Percentiles rank a stretch among this genome's conserved stretches.
Evolutionary conservation across 345 rosid species (phyloP).

Genomic region (Streptanthus diversifolius): DNA sequence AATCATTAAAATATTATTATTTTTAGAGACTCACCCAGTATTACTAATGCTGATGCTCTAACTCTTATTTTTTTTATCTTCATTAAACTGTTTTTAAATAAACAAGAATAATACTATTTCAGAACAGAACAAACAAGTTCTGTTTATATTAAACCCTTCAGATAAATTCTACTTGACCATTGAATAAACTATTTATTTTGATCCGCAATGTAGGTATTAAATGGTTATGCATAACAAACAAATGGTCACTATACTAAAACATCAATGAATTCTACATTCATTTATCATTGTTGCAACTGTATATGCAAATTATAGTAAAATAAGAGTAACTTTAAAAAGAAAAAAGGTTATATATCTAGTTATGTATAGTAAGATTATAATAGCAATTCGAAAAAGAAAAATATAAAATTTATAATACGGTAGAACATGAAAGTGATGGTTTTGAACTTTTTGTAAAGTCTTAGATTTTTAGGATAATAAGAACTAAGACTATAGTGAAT

Average conservation of each 20-base stretch:
- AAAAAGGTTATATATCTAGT: not conserved
- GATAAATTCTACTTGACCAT: not conserved
- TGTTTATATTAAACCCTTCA: not conserved
- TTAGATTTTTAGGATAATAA: not conserved
- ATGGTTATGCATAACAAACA: not conserved
- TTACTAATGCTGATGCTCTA: no score
- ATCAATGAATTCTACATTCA: not conserved
- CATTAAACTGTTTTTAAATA: not conserved
- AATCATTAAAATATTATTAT: no score
- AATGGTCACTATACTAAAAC: not conserved
- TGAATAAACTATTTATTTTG: not conserved
- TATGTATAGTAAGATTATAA: not conserved
- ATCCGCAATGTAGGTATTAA: not conserved
- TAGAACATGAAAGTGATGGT: slow-evolving; percentile 17
- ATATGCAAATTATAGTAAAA: not conserved
- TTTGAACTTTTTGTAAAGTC: not conserved
- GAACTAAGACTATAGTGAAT: not conserved
- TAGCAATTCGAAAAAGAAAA: not conserved
- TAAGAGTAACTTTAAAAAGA: not conserved
- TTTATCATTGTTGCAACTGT: not conserved
- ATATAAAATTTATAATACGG: not conserved
- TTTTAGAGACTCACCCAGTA: no score
- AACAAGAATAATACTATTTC: not conserved
- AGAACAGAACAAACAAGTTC: slow-evolving; percentile 4
- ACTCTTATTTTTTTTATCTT: slow-evolving; percentile 12